A percentile compares a stretch with the other conserved stretches of the same genome.
Evolutionary conservation across 148 eudicot species (phyloP).

Genomic region (Linanthus parryae): DNA sequence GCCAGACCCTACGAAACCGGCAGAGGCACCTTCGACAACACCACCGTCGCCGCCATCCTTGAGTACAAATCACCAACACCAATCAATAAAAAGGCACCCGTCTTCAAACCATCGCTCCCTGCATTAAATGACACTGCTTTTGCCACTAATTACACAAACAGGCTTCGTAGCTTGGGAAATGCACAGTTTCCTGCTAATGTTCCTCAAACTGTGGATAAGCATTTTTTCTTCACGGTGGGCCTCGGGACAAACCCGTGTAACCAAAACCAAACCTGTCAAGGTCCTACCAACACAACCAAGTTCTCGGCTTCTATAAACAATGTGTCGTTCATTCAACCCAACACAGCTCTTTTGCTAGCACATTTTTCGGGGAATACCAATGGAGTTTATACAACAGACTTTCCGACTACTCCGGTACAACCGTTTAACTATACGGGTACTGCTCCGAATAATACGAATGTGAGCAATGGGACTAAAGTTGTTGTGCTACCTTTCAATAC

Average conservation of each 20-base stretch:
- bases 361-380: slow-evolving; percentile 32
- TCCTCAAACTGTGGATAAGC: slow-evolving; percentile 16
- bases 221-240: slow-evolving; percentile 26
- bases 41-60: slow-evolving; percentile 22
- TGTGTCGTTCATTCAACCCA: slow-evolving; percentile 53
- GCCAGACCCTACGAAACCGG: slow-evolving; percentile 30
- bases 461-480: slow-evolving; percentile 41
- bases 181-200: slow-evolving; percentile 20
- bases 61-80: slow-evolving; percentile 13
- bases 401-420: slow-evolving; percentile 35
- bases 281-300: slow-evolving; percentile 40
- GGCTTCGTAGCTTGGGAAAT: slow-evolving; percentile 21
- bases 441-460: slow-evolving; percentile 46
- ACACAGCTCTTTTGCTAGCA: slow-evolving; percentile 46
- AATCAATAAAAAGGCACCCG: neutral
- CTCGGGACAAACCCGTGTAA: slow-evolving; percentile 18
- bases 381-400: slow-evolving; percentile 44
- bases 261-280: slow-evolving; percentile 41
- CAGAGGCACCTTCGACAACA: slow-evolving; percentile 23
- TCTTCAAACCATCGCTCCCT: slow-evolving; percentile 17
- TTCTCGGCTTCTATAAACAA: slow-evolving; percentile 55
- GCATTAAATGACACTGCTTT: slow-evolving; percentile 16
- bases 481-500: slow-evolving; percentile 46
- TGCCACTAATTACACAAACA: slow-evolving; percentile 13
- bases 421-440: slow-evolving; percentile 57